These are phyloP conservation scores for Dactylis glomerata DNA, from an alignment of 176 grass and related monocot genomes.

Conservation along the genomic window DNA sequence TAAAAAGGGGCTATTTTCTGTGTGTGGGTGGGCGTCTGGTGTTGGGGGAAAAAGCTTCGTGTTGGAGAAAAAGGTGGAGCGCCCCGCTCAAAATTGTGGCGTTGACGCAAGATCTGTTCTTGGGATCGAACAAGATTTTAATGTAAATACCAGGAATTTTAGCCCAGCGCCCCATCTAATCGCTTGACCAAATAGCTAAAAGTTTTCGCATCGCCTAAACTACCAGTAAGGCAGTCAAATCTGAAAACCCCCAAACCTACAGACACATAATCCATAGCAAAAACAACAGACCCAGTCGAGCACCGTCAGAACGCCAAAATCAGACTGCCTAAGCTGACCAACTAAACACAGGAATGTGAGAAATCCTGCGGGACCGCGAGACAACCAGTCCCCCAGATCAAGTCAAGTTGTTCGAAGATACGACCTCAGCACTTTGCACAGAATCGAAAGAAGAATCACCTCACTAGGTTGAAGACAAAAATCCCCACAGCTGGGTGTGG, in stretches of 20 bases:
- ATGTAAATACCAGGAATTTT: too few relatives aligned
- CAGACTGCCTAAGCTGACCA: background rate
- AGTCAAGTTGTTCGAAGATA: background rate
- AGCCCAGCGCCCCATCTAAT: too few relatives aligned
- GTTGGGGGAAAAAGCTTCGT: too few relatives aligned
- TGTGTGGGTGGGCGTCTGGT: too few relatives aligned
- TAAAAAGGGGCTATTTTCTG: too few relatives aligned
- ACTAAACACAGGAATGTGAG: background rate
- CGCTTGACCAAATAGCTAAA: background rate
- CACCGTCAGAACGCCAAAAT: background rate
- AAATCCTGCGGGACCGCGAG: background rate
- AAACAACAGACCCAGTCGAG: background rate
- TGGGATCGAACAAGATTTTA: too few relatives aligned
- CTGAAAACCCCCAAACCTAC: constrained; percentile 18
- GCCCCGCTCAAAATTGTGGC: too few relatives aligned
- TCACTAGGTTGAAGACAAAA: too few relatives aligned
- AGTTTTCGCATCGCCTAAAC: background rate
- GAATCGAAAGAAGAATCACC: background rate
- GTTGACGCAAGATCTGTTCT: too few relatives aligned
- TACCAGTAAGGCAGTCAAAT: background rate
- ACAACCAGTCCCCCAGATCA: constrained; percentile 7
- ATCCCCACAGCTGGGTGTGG: too few relatives aligned
- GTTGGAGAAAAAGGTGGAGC: too few relatives aligned
- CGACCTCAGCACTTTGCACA: background rate
- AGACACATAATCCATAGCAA: background rate